Evolutionary conservation across 2,329 filamentous ascomycete species (phyloP).

Genomic region (Nemania serpens): DNA sequence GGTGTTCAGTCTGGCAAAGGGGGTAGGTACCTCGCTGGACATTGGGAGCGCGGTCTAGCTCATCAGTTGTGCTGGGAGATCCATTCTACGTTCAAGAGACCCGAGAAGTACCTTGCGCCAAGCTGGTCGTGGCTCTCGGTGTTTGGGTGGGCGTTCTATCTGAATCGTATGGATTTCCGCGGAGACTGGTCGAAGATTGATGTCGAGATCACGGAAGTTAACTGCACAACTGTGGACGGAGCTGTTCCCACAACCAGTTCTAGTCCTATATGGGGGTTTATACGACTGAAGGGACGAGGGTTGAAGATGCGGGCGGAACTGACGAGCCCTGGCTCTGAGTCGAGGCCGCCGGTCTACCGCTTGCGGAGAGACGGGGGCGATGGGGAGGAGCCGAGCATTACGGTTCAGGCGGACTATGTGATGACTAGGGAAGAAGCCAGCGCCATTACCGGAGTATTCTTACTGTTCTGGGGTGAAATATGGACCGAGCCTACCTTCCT

Average conservation of each 20-base stretch:
- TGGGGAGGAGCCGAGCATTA: background rate
- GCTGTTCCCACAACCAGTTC: background rate
- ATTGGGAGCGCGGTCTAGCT: conserved; percentile 18
- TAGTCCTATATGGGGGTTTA: conserved; percentile 4
- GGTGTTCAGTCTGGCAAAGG: conserved; percentile 9
- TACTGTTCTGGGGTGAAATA: conserved; percentile 16
- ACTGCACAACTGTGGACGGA: background rate
- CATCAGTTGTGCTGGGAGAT: conserved; percentile 22
- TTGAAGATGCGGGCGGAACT: background rate
- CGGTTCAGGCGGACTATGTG: conserved; percentile 6
- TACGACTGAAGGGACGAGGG: conserved; percentile 12
- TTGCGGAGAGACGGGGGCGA: background rate
- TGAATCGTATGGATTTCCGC: conserved; percentile 20
- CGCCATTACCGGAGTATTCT: background rate
- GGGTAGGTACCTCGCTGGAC: conserved; percentile 20
- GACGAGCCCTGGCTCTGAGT: background rate
- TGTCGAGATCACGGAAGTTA: conserved; percentile 15
- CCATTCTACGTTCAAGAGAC: background rate
- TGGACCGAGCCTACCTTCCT: conserved; percentile 3
- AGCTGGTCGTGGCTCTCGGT: conserved; percentile 27
- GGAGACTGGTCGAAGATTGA: conserved; percentile 5
- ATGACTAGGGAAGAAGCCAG: conserved; percentile 10
- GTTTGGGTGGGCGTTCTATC: conserved; percentile 7
- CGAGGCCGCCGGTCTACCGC: conserved; percentile 1
- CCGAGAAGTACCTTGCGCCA: conserved; percentile 10